These are phyloP conservation scores for Panus rudis DNA, from an alignment of 768 basidiomycete species.

Conservation along the genomic window DNA sequence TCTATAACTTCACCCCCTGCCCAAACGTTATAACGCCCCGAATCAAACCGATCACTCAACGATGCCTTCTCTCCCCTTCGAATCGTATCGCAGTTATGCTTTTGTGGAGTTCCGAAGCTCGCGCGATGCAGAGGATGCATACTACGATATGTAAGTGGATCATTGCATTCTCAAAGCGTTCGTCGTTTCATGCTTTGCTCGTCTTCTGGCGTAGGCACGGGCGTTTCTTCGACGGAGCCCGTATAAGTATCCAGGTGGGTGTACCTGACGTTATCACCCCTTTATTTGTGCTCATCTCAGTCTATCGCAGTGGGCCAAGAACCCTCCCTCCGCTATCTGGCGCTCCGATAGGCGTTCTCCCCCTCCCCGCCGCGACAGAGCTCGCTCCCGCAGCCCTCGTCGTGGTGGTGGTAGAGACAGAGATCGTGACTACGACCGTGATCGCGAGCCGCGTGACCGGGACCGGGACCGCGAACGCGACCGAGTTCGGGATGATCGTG, in stretches of 20 bases:
- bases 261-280: background rate
- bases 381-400: constrained; percentile 21
- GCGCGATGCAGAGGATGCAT: constrained; percentile 77
- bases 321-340: constrained; percentile 79
- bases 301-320: constrained; percentile 63
- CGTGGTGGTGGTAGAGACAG: constrained; percentile 25
- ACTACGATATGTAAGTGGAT: constrained; percentile 67
- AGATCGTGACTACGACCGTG: constrained; percentile 25
- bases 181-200: background rate
- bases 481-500: constrained; percentile 26
- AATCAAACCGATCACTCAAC: constrained; percentile 51
- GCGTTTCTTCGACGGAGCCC: constrained; percentile 63
- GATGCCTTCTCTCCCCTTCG: constrained; percentile 29
- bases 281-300: background rate
- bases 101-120: constrained; percentile 79
- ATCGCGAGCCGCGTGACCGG: constrained; percentile 22
- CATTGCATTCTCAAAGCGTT: too few relatives aligned
- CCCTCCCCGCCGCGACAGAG: constrained; percentile 31
- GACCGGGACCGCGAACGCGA: constrained; percentile 37
- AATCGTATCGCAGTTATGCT: constrained; percentile 62
- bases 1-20: constrained; percentile 14
- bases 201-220: constrained; percentile 51
- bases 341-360: constrained; percentile 58
- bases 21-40: constrained; percentile 21
- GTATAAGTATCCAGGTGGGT: constrained; percentile 67